Evolutionary conservation across 768 basidiomycete genomes (phyloP), one percentile per base, ranked within the genome.

Genomic region (Suillus subluteus): DNA sequence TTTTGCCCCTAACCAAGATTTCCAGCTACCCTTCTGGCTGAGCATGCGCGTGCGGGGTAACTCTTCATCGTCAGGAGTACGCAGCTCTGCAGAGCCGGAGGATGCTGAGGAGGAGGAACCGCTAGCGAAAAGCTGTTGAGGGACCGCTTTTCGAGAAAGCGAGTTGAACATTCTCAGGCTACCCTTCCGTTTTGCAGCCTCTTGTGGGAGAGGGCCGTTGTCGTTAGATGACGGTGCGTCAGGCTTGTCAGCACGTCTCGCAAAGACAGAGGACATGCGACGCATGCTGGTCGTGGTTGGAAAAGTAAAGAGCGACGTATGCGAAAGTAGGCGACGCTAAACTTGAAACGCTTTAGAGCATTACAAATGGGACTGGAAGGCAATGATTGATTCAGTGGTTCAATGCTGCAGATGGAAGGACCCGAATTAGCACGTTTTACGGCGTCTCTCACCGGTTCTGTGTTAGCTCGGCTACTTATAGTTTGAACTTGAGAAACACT

Each of bases 101-200:
- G 85, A 86, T 40, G 83, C 84, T n/a, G 89, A 91, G 6, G 89
- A 88, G 12, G 86, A 83, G 6, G 88, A 88, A 73, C 84, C 71
- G 40, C 68, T 69, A 56, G 72, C 66, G 35, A 74, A 63, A 62
- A 79, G 71, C 41, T 70, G 67, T 35, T 72, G 73, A 66, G 66
- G 72, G 37, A 55, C 48, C 23, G 68, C 69, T 68, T 76, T 78
- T 71, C 76, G 62, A 9, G 76, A 75, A 62, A 78, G 72, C 23
- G 76, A 77, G 21, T 63, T 58, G 30, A 78, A 72, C 48, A 70
- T 66, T 44, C 65, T 41, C 40, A 41, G 4, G 12, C 40, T 62
- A 59, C 71, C 67, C 63, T 65, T 67, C 62, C 66, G 71, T 65
- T 76, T 79, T 66, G 72, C 71, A 26, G 58, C 58, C 32, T 69